Evolutionary conservation across 345 rosid species (phyloP).

Genomic region (Mangifera indica): DNA sequence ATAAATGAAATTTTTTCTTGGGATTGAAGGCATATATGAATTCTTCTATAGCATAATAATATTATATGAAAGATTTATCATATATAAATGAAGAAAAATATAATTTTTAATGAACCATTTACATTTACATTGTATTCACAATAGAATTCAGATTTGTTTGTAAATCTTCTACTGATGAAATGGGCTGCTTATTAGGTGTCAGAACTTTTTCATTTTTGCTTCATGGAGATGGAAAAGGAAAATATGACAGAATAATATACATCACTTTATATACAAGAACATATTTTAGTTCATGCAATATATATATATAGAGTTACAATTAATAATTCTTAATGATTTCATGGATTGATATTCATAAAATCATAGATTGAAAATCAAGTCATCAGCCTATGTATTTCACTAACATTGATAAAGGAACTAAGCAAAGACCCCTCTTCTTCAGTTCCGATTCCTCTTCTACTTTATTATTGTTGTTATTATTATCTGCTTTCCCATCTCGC

Average conservation of each 20-base stretch:
- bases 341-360: neutral
- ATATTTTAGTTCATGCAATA: neutral
- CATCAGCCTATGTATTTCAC: slow-evolving; percentile 42
- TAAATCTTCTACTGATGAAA: too few relatives aligned
- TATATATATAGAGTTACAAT: neutral
- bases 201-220: neutral
- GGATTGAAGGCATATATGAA: too few relatives aligned
- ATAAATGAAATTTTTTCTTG: too few relatives aligned
- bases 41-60: too few relatives aligned
- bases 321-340: neutral
- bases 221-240: neutral
- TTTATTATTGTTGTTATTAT: neutral
- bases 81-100: too few relatives aligned
- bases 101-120: too few relatives aligned
- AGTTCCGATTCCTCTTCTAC: slow-evolving; percentile 32
- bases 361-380: neutral
- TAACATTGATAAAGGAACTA: slow-evolving; percentile 58
- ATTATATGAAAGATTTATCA: too few relatives aligned
- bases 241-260: neutral
- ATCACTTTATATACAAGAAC: neutral
- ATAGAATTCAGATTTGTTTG: too few relatives aligned
- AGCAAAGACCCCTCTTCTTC: slow-evolving; percentile 64
- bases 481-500: neutral
- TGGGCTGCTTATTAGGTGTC: too few relatives aligned
- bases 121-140: too few relatives aligned